Percentiles rank a stretch among this genome's conserved stretches.
These are phyloP conservation scores for Neotropicomus parvogracilis DNA, from an alignment of 1,284 basidiomycete genomes.

Conservation along the genomic window DNA sequence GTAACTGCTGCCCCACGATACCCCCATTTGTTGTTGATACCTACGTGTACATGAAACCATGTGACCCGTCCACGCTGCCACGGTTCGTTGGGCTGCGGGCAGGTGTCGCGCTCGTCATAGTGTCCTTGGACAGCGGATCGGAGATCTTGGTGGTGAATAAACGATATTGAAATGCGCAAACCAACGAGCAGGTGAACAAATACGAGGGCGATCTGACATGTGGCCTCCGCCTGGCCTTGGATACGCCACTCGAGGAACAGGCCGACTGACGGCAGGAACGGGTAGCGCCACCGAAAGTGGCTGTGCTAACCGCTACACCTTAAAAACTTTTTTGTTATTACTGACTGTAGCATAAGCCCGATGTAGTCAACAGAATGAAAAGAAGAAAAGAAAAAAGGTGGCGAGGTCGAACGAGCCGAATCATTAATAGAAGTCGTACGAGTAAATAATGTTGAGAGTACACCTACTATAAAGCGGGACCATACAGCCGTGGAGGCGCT, in stretches of 20 bases:
- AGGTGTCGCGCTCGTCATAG: constrained; percentile 10
- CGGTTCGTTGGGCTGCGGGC: constrained; percentile 21
- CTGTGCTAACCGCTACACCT: constrained; percentile 29
- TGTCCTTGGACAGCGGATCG: constrained; percentile 16
- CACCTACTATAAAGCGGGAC: constrained; percentile 33
- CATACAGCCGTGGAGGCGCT: constrained; percentile 23
- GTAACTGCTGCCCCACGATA: constrained; percentile 19
- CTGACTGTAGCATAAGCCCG: constrained; percentile 25
- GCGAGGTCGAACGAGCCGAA: constrained; percentile 22
- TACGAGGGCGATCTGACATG: constrained; percentile 5
- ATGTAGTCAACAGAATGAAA: constrained; percentile 13
- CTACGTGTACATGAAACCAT: constrained; percentile 21
- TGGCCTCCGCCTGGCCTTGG: constrained; percentile 9
- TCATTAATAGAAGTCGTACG: constrained; percentile 35
- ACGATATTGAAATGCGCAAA: constrained; percentile 31
- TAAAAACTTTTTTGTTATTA: constrained; percentile 32
- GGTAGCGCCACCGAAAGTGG: constrained; percentile 26
- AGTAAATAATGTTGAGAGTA: constrained; percentile 33
- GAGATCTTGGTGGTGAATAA: constrained; percentile 20
- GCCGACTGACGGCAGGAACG: constrained; percentile 7
- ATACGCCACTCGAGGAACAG: constrained; percentile 5
- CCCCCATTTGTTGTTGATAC: constrained; percentile 29
- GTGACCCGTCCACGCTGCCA: constrained; percentile 15
- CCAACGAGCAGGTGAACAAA: constrained; percentile 12
- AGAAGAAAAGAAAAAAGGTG: too few species aligned